Base-by-base conservation (phyloP, 2,329 filamentous ascomycete species). In the Coniochaeta sp. region DNA sequence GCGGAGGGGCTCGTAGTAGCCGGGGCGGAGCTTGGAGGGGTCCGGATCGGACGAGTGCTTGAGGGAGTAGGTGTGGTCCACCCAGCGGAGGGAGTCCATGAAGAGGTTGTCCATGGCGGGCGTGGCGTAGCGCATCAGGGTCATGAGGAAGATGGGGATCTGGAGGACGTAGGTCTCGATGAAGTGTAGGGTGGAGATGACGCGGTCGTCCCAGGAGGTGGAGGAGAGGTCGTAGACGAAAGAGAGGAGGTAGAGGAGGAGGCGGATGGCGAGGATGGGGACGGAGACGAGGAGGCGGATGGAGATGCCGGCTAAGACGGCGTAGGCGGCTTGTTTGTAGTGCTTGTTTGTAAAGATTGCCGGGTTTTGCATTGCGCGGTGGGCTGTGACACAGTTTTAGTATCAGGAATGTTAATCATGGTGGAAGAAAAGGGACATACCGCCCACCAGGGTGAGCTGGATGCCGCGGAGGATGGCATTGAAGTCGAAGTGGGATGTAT, bases 21-120 rank as follows among this genome's bases (percentile, higher is more conserved):
- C 63, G 18, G 58, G 53, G 10, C 64, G 56, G 27, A 63, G 60
- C 16, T 59, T 60, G 24, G 59, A 54, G 1, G 60, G 63, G 30
- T 59, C 57, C 6, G n/a, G n/a, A n/a, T 61, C 51, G 35, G 63
- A 89, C 65, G 88, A 83, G 74, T 99, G 94, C 67, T 97, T 99
- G 56, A 85, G 77, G 16, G 86, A 76, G 62, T 97, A 97, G 3
- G 94, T 97, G 56, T 78, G 72, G 65, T 99, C 94, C 7, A 97
- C 94, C 92, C 94, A 97, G 53, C 82, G 76, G 14, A 97, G 75
- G 6, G 89, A 95, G 63, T 94, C 85, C 91, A 99, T 97, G 71
- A 99, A 99, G 63, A 88, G 91, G 53, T 94, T 84, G 67, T 97
- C 94, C 50, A 97, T 75, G 0, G 94, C 95, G 0, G 92, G 92